Percentiles rank a stretch among this genome's conserved stretches.
Evolutionary conservation across 371 early-diverging fungal genomes (phyloP).

Genomic region (Caulochytrium protostelioides): DNA sequence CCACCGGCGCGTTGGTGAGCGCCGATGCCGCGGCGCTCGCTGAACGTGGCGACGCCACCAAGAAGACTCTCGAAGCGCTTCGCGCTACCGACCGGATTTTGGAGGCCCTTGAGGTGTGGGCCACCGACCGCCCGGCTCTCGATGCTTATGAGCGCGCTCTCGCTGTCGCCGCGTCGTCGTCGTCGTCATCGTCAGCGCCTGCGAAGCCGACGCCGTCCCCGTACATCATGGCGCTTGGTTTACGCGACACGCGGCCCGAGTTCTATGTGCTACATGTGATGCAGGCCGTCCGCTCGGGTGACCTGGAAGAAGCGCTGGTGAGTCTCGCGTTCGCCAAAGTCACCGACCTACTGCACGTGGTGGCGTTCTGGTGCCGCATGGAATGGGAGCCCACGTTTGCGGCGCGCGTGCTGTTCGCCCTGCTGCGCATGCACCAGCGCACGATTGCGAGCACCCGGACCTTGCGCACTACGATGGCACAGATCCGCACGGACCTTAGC

Average conservation of each 20-base stretch:
- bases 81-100: constrained; percentile 79
- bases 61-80: constrained; percentile 66
- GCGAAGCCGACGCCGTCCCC: too few species aligned
- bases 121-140: constrained; percentile 36
- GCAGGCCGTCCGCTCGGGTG: constrained; percentile 51
- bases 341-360: constrained; percentile 43
- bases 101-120: constrained; percentile 70
- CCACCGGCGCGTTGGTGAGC: neutral
- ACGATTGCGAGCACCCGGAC: constrained; percentile 53
- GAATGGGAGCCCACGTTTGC: constrained; percentile 52
- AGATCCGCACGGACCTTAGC: too few species aligned
- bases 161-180: too few species aligned
- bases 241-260: constrained; percentile 39
- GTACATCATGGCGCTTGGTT: constrained; percentile 42
- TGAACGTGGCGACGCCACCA: constrained; percentile 49
- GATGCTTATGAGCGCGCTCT: constrained; percentile 8
- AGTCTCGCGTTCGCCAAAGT: constrained; percentile 62
- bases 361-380: constrained; percentile 44
- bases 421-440: constrained; percentile 61
- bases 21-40: neutral
- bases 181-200: too few species aligned
- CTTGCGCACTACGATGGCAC: too few species aligned
- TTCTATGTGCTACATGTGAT: constrained; percentile 54
- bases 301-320: constrained; percentile 70
- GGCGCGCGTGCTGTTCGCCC: constrained; percentile 53